Conservation (phyloP, 140 eudicot genomes). For the Cichorium intybus region DNA sequence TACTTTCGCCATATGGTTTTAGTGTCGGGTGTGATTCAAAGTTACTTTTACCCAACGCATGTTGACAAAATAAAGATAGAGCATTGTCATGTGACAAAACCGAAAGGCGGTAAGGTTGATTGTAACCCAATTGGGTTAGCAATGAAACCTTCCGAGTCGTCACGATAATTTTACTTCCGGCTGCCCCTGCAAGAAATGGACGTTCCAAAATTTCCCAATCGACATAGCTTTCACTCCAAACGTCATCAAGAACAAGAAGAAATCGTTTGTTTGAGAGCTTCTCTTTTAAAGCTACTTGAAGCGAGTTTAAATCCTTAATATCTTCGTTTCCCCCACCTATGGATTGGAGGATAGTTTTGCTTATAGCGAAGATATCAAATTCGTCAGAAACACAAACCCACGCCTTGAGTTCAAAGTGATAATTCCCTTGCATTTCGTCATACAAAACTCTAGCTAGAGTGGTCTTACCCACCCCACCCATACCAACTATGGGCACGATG, state of each 20-base stretch:
- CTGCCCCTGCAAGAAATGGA: conserved; percentile 24
- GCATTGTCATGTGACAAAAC: conserved; percentile 23
- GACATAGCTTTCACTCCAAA: conserved; percentile 6
- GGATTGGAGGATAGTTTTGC: conserved; percentile 30
- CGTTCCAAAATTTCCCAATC: conserved; percentile 32
- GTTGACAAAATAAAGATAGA: conserved; percentile 31
- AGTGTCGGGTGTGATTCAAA: conserved; percentile 21
- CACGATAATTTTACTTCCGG: conserved; percentile 43
- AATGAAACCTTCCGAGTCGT: conserved; percentile 24
- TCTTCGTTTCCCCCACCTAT: conserved; percentile 2
- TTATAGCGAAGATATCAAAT: conserved; percentile 27
- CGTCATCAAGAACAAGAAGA: conserved; percentile 47
- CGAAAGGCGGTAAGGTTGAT: conserved; percentile 3
- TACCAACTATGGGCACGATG: conserved; percentile 19
- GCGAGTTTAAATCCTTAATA: conserved; percentile 5
- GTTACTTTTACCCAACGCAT: conserved; percentile 33
- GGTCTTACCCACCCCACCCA: conserved; percentile 14
- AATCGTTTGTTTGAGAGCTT: conserved; percentile 19
- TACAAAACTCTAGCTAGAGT: conserved; percentile 27
- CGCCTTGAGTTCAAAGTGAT: conserved; percentile 11
- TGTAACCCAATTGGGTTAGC: conserved; percentile 26
- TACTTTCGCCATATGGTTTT: conserved; percentile 26
- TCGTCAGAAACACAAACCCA: conserved; percentile 56
- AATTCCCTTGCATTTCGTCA: neutral
- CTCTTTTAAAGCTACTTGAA: conserved; percentile 1